These are phyloP conservation scores for Phytophthora melonis DNA, from an alignment of 352 stramenopile genomes.

Conservation along the genomic window DNA sequence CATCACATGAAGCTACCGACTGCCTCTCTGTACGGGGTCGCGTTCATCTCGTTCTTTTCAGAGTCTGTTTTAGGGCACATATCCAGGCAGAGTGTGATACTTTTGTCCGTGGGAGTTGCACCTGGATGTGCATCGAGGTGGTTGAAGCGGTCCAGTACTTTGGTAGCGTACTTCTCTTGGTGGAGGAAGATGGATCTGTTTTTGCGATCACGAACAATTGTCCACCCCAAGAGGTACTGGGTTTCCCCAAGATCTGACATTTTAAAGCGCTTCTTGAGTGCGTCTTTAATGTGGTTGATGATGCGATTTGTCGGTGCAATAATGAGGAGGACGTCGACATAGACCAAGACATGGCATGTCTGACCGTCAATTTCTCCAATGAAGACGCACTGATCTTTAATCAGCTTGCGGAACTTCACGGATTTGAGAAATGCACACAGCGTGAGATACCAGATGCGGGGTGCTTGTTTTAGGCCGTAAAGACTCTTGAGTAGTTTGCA, in stretches of 20 bases:
- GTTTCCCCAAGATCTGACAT: neutral
- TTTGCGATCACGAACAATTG: neutral
- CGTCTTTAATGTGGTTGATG: neutral
- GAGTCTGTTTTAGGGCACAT: too few relatives aligned
- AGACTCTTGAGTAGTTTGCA: neutral
- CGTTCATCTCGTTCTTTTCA: slow-evolving; percentile 10
- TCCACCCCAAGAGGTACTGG: neutral
- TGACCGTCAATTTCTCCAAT: neutral
- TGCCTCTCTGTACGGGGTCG: slow-evolving; percentile 18
- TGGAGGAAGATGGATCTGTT: neutral
- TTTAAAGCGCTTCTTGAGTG: neutral
- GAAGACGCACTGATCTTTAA: neutral
- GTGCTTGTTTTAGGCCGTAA: neutral
- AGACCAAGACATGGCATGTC: neutral
- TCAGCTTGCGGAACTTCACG: neutral
- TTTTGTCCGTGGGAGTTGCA: too few relatives aligned
- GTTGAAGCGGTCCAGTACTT: too few relatives aligned
- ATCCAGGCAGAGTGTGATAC: too few relatives aligned
- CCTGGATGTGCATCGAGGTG: too few relatives aligned
- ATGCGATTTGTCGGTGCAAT: neutral
- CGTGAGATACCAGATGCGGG: neutral
- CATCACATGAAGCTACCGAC: slow-evolving; percentile 17
- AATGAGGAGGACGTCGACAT: neutral
- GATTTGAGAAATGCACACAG: neutral
- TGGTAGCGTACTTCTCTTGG: too few relatives aligned